These are phyloP conservation scores for Saccharomyces hybrid DNA, from an alignment of 1,139 yeast species.

Conservation along the genomic window DNA sequence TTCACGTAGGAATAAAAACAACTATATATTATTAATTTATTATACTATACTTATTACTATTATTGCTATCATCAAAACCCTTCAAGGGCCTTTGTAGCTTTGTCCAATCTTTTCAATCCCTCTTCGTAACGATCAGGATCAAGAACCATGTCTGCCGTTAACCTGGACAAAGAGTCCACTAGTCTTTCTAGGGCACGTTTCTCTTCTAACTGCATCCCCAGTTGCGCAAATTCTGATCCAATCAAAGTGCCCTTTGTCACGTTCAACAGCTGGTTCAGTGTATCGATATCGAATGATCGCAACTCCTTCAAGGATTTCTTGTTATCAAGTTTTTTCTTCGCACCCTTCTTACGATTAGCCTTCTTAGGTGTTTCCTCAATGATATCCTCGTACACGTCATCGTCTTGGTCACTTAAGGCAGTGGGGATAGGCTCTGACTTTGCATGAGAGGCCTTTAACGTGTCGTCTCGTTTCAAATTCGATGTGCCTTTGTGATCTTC, in stretches of 20 bases:
- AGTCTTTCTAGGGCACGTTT: constrained; percentile 74
- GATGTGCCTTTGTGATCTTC: constrained; percentile 3
- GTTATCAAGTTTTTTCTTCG: constrained; percentile 5
- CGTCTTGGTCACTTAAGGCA: constrained; percentile 5
- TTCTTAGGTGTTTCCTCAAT: constrained; percentile 7
- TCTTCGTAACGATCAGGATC: constrained; percentile 74
- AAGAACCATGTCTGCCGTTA: constrained; percentile 82
- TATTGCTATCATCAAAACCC: constrained; percentile 43
- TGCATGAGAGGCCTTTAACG: not conserved
- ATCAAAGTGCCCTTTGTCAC: constrained; percentile 48
- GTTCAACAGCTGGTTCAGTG: constrained; percentile 50
- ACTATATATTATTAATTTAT: not conserved
- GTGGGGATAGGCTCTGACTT: not conserved
- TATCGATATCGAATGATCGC: constrained; percentile 51
- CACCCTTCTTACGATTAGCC: constrained; percentile 1
- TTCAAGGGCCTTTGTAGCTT: constrained; percentile 76
- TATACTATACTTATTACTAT: not conserved
- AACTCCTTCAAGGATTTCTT: constrained; percentile 24
- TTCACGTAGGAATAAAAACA: not conserved
- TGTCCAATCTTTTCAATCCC: constrained; percentile 71
- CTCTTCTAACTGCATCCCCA: constrained; percentile 70
- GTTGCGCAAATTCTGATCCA: constrained; percentile 53
- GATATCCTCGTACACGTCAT: constrained; percentile 14
- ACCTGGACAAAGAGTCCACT: constrained; percentile 72
- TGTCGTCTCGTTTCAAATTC: not conserved